Conservation (phyloP, 495 filamentous ascomycete genomes). For the Hypoxylon fuscum region DNA sequence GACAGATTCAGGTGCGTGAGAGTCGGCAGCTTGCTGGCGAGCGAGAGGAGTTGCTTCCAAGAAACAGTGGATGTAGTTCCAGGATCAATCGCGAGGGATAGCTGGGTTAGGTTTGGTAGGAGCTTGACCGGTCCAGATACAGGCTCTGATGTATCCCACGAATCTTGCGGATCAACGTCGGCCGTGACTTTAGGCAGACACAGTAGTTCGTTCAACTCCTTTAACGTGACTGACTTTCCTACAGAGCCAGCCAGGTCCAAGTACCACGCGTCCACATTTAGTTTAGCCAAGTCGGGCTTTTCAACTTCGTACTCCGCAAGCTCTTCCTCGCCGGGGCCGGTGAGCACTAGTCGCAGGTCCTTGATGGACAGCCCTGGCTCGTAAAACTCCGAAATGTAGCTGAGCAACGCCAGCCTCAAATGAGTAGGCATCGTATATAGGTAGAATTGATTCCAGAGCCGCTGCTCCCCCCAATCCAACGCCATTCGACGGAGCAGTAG, state of each 20-base stretch:
- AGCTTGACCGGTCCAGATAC: constrained; percentile 43
- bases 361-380: constrained; percentile 55
- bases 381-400: constrained; percentile 65
- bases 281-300: constrained; percentile 38
- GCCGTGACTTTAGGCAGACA: constrained; percentile 34
- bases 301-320: constrained; percentile 36
- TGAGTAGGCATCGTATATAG: constrained; percentile 69
- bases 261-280: constrained; percentile 63
- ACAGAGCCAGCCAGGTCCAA: constrained; percentile 73
- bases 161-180: constrained; percentile 46
- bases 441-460: constrained; percentile 71
- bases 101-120: constrained; percentile 62
- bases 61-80: constrained; percentile 50
- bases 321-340: constrained; percentile 43
- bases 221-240: constrained; percentile 66
- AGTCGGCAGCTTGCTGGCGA: constrained; percentile 67
- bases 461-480: constrained; percentile 73
- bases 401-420: constrained; percentile 68
- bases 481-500: constrained; percentile 67
- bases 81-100: constrained; percentile 62
- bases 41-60: constrained; percentile 72
- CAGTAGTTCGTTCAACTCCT: constrained; percentile 66
- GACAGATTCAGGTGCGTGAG: constrained; percentile 82
- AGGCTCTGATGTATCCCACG: constrained; percentile 50
- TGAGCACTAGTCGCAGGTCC: constrained; percentile 52